Evolutionary conservation across 1,139 yeast species (phyloP).

Genomic region (Hemisphaericaspora subhashii): DNA sequence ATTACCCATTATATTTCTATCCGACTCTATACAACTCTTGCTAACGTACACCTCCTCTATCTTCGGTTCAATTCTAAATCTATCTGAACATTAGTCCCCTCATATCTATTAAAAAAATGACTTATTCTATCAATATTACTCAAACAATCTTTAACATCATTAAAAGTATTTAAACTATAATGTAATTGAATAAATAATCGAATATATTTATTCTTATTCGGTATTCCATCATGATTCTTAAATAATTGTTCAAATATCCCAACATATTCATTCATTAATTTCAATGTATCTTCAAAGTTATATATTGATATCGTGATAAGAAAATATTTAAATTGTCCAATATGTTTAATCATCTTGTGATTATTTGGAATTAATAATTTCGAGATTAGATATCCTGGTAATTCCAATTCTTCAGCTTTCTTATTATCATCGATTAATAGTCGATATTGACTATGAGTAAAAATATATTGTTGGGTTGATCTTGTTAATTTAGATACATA

Average conservation of each 20-base stretch:
- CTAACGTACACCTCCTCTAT: not conserved
- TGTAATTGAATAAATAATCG: constrained; percentile 13
- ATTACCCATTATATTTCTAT: not conserved
- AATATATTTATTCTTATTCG: constrained; percentile 22
- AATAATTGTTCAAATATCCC: constrained; percentile 26
- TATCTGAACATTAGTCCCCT: constrained; percentile 12
- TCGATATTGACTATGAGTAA: constrained; percentile 10
- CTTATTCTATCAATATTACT: constrained; percentile 13
- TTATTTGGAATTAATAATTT: constrained; percentile 1
- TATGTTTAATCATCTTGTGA: constrained; percentile 8
- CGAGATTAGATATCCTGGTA: constrained; percentile 9
- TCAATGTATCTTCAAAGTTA: constrained; percentile 14
- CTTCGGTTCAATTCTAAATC: constrained; percentile 13
- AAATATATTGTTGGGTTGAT: constrained; percentile 8
- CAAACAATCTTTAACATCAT: constrained; percentile 16
- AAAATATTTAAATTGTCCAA: constrained; percentile 11
- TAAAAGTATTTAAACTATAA: constrained; percentile 14
- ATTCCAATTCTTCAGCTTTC: not conserved
- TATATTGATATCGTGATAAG: constrained; percentile 10
- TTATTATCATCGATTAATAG: constrained; percentile 10
- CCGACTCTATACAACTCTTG: not conserved
- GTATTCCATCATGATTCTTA: constrained; percentile 16
- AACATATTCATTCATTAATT: constrained; percentile 21
- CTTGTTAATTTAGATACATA: constrained; percentile 7
- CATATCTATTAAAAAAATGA: constrained; percentile 10